Base-by-base conservation (phyloP, 2,329 filamentous ascomycete genomes). In the Pestalotiopsis sp. region DNA sequence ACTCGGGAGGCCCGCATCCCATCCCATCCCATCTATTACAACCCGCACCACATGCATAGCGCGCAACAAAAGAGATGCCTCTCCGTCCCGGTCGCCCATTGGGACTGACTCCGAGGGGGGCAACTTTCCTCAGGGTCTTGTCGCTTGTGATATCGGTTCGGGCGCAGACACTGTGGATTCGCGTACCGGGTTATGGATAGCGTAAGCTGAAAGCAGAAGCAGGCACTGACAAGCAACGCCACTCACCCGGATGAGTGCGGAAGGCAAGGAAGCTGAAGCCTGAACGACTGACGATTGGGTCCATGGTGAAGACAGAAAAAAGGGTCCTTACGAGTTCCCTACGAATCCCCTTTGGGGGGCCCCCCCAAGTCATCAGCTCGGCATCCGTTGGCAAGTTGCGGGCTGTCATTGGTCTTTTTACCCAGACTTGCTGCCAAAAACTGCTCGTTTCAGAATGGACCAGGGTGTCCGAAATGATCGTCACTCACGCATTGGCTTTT, bases 381-480 rank as follows among this genome's bases (percentile, higher is more conserved):
- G 14, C 39, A 35, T 64, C 26, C 39, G n/a, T 44, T 22, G 17
- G 3, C 14, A 10, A 13, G 38, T 24, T 56, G 24, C 24, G 30
- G 40, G 48, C 24, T 65, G 22, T 57, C 20, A 65, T 65, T 65
- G 63, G 63, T 39, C 48, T 62, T 62, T 13, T 6, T 30, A 13
- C n/a, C 24, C 14, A 38, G 14, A 13, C 22, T 38, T 40, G 59
- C 38, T 62, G 38, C 22, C 59, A 40, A 35, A 35, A n/a, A 39
- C 56, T 13, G 17, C 61, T 52, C 60, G 60, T 63, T 63, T 63
- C 60, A 63, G 60, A 63, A 44, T 48, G n/a, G n/a, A 63, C 60
- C 24, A 48, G 60, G 60, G 39, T 20, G 60, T 22, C 39, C 35
- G 24, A 44, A 30, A 24, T 40, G 56, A 63, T 63, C 20, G 24